Evolutionary conservation across 257 asterid species (phyloP).

Genomic region (Penstemon newberryi): DNA sequence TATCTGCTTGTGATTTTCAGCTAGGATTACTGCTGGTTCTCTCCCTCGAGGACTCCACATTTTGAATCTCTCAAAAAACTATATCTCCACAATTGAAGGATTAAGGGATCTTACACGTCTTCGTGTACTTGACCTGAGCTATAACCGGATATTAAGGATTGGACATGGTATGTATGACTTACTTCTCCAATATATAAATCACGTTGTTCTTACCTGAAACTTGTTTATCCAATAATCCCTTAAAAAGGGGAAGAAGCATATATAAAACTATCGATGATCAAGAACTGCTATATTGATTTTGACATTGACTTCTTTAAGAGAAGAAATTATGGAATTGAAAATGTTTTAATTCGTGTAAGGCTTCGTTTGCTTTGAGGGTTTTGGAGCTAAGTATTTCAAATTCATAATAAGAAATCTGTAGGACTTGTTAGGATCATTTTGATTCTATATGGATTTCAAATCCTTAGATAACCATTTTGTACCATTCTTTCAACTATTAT

Average conservation of each 20-base stretch:
- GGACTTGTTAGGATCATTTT: too few species aligned
- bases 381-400: too few species aligned
- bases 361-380: too few species aligned
- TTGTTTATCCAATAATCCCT: not conserved
- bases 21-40: constrained; percentile 84
- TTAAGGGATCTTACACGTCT: constrained; percentile 86
- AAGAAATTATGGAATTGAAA: not conserved
- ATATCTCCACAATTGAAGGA: constrained; percentile 83
- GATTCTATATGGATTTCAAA: too few species aligned
- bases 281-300: not conserved
- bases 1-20: constrained; percentile 34
- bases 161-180: constrained; percentile 73
- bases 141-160: constrained; percentile 79
- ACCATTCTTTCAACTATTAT: too few species aligned
- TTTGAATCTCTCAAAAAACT: constrained; percentile 89
- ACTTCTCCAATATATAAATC: constrained; percentile 14
- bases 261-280: not conserved
- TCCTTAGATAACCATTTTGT: too few species aligned
- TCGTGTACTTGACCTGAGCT: constrained; percentile 94
- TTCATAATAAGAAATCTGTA: too few species aligned
- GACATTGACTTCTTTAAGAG: constrained; percentile 9
- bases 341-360: too few species aligned
- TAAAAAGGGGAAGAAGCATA: not conserved
- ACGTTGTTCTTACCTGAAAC: constrained; percentile 7
- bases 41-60: constrained; percentile 94